Evolutionary conservation across 306 rosid species (phyloP), one percentile per base, ranked within the genome.

Genomic region (Acacia melanoxylon): DNA sequence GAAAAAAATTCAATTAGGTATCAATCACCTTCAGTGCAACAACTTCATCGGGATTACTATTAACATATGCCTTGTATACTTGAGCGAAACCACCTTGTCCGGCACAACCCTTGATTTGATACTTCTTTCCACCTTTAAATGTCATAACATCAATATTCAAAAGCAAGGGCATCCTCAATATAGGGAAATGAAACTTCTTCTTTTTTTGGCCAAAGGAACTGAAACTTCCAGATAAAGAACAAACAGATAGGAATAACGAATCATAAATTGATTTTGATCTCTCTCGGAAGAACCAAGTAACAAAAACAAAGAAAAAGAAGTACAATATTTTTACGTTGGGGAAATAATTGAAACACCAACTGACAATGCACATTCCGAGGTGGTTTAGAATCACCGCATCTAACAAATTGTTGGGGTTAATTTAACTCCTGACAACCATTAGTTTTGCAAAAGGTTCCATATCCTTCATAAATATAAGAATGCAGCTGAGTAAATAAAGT

Each of bases 31-130:
- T 95, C 51, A 95, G 86, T 44, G 94, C 99, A 81, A 95, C 94
- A 37, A 93, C 89, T 51, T 89, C 90, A 63, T 95, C 91, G 22
- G 98, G 91, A 82, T 91, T 92, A 80, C 91, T 75, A 85, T 89
- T 69, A 77, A 82, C 87, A 78, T 81, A 84, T 82, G 97, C 98
- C 89, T 87, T 95, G 75, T 89, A 93, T 33, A 95, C 98, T 88
- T 91, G 93, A 74, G 98, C 98, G 87, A 95, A 95, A 78, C 96
- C 97, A 22, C 98, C 99, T 73, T 86, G 91, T 71, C 98, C 99
- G 20, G 99, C 97, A 78, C 94, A 92, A 37, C 98, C 98, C 86
- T 84, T 95, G 83, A 95, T 92, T 85, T 91, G 95, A 82, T 95
- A 93, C 88, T 91, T 95, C 74, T 42, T 91, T 78, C 98, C 93